Conservation (phyloP, 164 flowering plant species). For the Stephania cephalantha region DNA sequence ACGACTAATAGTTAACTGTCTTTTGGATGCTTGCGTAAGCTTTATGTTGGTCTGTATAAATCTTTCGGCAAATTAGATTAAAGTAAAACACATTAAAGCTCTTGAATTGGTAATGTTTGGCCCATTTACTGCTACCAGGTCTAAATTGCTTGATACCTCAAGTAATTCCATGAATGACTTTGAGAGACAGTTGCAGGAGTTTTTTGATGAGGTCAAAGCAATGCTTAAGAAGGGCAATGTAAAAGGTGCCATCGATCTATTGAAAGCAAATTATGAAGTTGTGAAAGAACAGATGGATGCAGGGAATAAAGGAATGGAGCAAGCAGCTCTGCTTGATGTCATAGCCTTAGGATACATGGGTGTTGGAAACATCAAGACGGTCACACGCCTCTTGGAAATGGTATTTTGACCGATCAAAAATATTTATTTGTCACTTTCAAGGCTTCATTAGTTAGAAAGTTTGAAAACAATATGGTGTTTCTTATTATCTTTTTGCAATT, state of each 20-base stretch:
- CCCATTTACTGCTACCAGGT: constrained; percentile 34
- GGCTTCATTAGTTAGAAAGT: neutral
- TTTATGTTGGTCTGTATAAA: no score
- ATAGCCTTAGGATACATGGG: constrained; percentile 67
- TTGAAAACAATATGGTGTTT: neutral
- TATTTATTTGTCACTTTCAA: neutral
- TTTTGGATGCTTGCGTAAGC: no score
- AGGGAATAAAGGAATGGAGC: constrained; percentile 64
- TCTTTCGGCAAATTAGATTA: neutral
- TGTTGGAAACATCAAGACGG: constrained; percentile 52
- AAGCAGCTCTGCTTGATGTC: constrained; percentile 80
- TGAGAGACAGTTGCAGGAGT: constrained; percentile 59
- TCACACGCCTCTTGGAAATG: constrained; percentile 39
- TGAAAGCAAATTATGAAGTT: constrained; percentile 71
- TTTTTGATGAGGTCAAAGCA: constrained; percentile 59
- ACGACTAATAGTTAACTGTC: no score
- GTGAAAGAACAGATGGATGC: constrained; percentile 63
- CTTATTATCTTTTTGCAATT: neutral
- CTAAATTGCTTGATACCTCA: constrained; percentile 28
- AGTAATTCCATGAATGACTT: constrained; percentile 33
- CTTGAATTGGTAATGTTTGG: constrained; percentile 12
- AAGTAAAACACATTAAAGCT: neutral
- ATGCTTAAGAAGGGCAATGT: constrained; percentile 55
- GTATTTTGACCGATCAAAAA: constrained; percentile 28
- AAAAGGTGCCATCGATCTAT: constrained; percentile 55